Evolutionary conservation across 306 rosid species (phyloP), one percentile per base, ranked within the genome.

Genomic region (Dryas drummondii): DNA sequence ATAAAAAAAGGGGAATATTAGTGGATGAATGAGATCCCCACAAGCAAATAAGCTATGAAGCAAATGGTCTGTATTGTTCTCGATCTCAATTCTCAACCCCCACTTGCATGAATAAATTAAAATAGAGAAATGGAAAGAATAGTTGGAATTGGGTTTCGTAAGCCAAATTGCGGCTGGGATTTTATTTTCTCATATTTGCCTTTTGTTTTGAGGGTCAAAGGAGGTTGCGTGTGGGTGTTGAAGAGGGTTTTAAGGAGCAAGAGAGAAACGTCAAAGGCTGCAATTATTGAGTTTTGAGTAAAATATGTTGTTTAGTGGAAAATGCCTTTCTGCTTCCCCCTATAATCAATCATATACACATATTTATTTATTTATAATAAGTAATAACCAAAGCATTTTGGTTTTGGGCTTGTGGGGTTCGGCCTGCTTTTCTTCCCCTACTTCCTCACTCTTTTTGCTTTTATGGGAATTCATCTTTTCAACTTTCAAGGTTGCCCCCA

Each of bases 181-280:
- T 51, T 56, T 70, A 60, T 9, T 19, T 19, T 6, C 72, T 73
- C 52, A 50, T 40, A 32, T 75, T n/a, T 49, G 17, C 6, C 44
- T 49, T 37, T 27, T 56, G 32, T 37, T 63, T 19, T 26, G 71
- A 80, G 87, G 87, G 92, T 93, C 98, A 90, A 87, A 84, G 87
- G 89, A 71, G 89, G 73, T 90, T 88, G 98, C 96, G 98, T 93
- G 96, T 83, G 90, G 90, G 85, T 79, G 81, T 93, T 77, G 81
- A 83, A 81, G 80, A 44, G 66, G 72, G 22, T 81, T 75, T 82
- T n/a, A 75, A 66, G 78, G 70, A 70, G 78, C 58, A 16, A 73
- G 72, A 74, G 37, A 77, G 82, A 90, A 82, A 82, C 93, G 94
- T 90, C 98, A 88, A 90, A 88, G 71, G 56, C 70, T 80, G 72